Percentiles rank a stretch among this genome's conserved stretches.
Evolutionary conservation across 2,329 filamentous ascomycete genomes (phyloP).

Genomic region (Annulohypoxylon truncatum): DNA sequence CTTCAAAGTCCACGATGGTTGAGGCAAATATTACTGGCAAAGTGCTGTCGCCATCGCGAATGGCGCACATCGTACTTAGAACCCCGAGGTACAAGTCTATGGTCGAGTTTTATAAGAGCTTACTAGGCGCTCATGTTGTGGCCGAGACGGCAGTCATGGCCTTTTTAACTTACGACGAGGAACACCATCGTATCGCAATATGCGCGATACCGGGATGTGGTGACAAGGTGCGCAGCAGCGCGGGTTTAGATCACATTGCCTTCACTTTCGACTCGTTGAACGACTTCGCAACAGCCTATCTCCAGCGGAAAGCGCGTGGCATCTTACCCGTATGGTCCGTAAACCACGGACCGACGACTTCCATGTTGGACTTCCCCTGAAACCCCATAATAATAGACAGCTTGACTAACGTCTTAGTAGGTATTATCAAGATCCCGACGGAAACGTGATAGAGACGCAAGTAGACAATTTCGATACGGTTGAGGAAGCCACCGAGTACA

Average conservation of each 20-base stretch:
- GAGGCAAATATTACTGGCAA: conserved; percentile 31
- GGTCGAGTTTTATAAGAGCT: conserved; percentile 53
- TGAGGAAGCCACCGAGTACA: conserved; percentile 55
- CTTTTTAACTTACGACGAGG: conserved; percentile 59
- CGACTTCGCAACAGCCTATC: conserved; percentile 53
- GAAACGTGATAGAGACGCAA: conserved; percentile 60
- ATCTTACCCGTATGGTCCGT: conserved; percentile 57
- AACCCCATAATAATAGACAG: not conserved
- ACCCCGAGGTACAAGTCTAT: conserved; percentile 47
- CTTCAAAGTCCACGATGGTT: conserved; percentile 32
- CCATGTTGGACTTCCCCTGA: not conserved
- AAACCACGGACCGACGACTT: conserved; percentile 60
- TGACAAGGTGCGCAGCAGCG: conserved; percentile 40
- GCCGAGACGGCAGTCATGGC: conserved; percentile 45
- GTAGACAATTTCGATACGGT: conserved; percentile 56
- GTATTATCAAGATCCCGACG: conserved; percentile 63
- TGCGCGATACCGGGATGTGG: conserved; percentile 44
- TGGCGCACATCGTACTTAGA: conserved; percentile 46
- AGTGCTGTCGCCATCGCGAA: conserved; percentile 39
- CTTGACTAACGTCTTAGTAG: conserved; percentile 47
- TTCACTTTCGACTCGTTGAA: conserved; percentile 54
- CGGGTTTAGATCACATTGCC: conserved; percentile 57
- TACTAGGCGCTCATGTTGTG: conserved; percentile 51
- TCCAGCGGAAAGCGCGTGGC: conserved; percentile 50
- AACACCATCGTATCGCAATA: conserved; percentile 61